A percentile compares a stretch with the other conserved stretches of the same genome.
These are phyloP conservation scores for Phytophthora pistaciae DNA, from an alignment of 352 stramenopile species.

Conservation along the genomic window DNA sequence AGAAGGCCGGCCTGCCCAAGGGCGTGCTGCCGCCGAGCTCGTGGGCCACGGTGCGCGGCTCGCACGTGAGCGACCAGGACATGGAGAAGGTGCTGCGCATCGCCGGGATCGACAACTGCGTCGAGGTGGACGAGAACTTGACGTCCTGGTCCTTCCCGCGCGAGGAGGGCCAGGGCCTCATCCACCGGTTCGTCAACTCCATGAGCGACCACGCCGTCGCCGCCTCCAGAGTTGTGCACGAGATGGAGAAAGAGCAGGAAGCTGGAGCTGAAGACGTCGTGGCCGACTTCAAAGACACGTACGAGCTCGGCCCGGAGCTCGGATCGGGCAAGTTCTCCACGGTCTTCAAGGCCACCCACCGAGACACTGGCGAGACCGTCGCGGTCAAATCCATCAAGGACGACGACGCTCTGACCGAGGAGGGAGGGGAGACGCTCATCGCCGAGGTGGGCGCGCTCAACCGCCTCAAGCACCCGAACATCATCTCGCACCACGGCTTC, in stretches of 20 bases:
- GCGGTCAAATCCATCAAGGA: conserved; percentile 79
- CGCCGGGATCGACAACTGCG: conserved; percentile 58
- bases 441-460: conserved; percentile 76
- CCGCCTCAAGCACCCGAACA: conserved; percentile 80
- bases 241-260: conserved; percentile 9
- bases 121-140: conserved; percentile 51
- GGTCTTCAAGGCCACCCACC: conserved; percentile 61
- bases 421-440: conserved; percentile 73
- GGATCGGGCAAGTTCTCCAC: conserved; percentile 70
- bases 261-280: conserved; percentile 3
- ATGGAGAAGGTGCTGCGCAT: conserved; percentile 65
- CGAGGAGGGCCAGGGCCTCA: conserved; percentile 28
- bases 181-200: conserved; percentile 43
- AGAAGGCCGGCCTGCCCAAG: conserved; percentile 61
- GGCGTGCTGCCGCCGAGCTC: conserved; percentile 52
- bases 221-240: conserved; percentile 16
- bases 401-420: conserved; percentile 50
- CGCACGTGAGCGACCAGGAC: conserved; percentile 60
- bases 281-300: conserved; percentile 64
- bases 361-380: conserved; percentile 47
- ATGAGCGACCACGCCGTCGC: conserved; percentile 46
- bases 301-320: conserved; percentile 65
- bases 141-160: conserved; percentile 37
- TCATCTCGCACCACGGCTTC: conserved; percentile 86
- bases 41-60: conserved; percentile 68